A percentile compares a stretch with the other conserved stretches of the same genome.
Conservation (phyloP, 2,329 filamentous ascomycete genomes). For the Pleoardoris graminearum region DNA sequence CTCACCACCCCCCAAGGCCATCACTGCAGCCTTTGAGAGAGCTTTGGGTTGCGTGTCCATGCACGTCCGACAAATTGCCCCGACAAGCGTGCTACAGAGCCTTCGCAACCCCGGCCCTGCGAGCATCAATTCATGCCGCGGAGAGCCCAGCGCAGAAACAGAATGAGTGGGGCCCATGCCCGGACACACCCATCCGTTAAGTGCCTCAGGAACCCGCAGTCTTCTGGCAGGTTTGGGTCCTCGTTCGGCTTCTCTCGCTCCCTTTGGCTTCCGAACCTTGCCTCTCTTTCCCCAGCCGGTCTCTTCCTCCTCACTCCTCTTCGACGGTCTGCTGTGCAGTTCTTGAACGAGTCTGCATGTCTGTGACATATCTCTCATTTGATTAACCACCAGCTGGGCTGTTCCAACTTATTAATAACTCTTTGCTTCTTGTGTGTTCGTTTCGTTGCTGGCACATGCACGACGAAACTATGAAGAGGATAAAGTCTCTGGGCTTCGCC, state of each 20-base stretch:
- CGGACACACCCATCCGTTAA: slow-evolving; percentile 25
- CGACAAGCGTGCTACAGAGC: slow-evolving; percentile 21
- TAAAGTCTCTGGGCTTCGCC: slow-evolving; percentile 28
- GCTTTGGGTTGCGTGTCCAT: slow-evolving; percentile 22
- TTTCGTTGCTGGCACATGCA: slow-evolving; percentile 1
- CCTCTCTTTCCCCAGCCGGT: slow-evolving; percentile 13
- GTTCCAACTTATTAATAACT: slow-evolving; percentile 37
- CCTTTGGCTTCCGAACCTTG: slow-evolving; percentile 27
- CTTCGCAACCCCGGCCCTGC: slow-evolving; percentile 27
- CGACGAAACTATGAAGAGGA: slow-evolving; percentile 33
- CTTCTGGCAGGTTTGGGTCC: slow-evolving; percentile 39
- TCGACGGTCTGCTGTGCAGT: slow-evolving; percentile 43
- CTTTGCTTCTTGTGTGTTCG: slow-evolving; percentile 5
- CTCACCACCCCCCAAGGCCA: slow-evolving; percentile 25
- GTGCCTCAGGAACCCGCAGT: slow-evolving; percentile 31
- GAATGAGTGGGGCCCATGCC: slow-evolving; percentile 24
- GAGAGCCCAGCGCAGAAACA: slow-evolving; percentile 39
- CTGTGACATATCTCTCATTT: slow-evolving; percentile 31
- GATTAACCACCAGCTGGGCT: slow-evolving; percentile 40
- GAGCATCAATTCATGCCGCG: slow-evolving; percentile 31
- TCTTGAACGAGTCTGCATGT: slow-evolving; percentile 41
- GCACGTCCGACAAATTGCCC: slow-evolving; percentile 31
- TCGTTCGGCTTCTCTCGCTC: slow-evolving; percentile 34
- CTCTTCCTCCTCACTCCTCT: slow-evolving; percentile 24
- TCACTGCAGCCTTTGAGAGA: slow-evolving; percentile 7